Conservation (phyloP, 495 filamentous ascomycete genomes). For the Tuber indicum region DNA sequence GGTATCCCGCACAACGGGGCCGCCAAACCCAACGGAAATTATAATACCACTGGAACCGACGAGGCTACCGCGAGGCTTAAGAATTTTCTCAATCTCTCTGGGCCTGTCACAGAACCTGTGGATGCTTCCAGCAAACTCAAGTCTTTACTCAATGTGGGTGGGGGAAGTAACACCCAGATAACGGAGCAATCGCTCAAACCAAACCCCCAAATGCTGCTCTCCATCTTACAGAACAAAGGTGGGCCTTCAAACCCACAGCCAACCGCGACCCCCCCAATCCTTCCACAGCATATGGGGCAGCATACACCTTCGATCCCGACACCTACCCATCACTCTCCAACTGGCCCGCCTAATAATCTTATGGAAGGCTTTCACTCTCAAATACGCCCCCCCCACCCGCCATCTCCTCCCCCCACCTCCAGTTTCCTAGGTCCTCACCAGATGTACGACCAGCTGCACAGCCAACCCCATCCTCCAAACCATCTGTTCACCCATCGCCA, state of each 20-base stretch:
- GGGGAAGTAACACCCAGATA: slow-evolving; percentile 8
- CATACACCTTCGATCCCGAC: neutral
- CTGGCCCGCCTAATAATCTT: neutral
- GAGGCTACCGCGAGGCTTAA: slow-evolving; percentile 25
- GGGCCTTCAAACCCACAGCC: neutral
- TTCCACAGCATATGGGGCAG: neutral
- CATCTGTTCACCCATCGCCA: slow-evolving; percentile 49
- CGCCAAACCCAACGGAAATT: slow-evolving; percentile 12
- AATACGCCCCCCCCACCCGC: slow-evolving; percentile 13
- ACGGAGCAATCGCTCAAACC: slow-evolving; percentile 21
- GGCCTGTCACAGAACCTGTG: slow-evolving; percentile 19
- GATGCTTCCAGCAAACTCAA: slow-evolving; percentile 27
- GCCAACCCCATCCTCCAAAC: slow-evolving; percentile 54
- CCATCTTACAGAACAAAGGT: slow-evolving; percentile 26
- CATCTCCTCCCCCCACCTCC: slow-evolving; percentile 33
- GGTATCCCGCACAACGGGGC: slow-evolving; percentile 13
- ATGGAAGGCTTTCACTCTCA: neutral
- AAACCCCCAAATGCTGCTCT: slow-evolving; percentile 36
- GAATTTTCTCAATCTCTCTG: slow-evolving; percentile 22
- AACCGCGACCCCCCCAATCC: neutral
- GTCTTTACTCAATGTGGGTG: neutral
- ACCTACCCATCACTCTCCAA: neutral
- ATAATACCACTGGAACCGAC: slow-evolving; percentile 10
- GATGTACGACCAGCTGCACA: slow-evolving; percentile 53
- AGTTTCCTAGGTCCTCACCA: slow-evolving; percentile 13